A percentile compares a stretch with the other conserved stretches of the same genome.
These are phyloP conservation scores for Sinapis alba DNA, from an alignment of 441 rosid genomes.

Conservation along the genomic window DNA sequence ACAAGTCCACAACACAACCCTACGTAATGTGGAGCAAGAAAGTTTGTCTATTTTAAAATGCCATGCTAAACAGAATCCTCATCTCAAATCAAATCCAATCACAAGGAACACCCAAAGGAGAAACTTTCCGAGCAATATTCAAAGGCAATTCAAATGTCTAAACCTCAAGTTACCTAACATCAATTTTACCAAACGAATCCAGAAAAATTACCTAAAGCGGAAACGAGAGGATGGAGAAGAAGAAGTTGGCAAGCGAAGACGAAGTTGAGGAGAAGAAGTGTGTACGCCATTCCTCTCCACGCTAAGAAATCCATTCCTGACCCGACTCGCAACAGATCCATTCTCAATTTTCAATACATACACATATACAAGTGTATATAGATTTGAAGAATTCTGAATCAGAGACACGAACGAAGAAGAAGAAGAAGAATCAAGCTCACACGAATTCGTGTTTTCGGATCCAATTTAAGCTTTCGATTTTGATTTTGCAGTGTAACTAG, in stretches of 20 bases:
- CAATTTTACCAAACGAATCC: not conserved
- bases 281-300: slow-evolving; percentile 65
- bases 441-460: slow-evolving; percentile 4
- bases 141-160: too few relatives aligned
- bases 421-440: slow-evolving; percentile 12
- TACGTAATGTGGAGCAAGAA: too few relatives aligned
- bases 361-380: not conserved
- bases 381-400: not conserved
- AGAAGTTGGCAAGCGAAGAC: slow-evolving; percentile 81
- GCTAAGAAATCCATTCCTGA: slow-evolving; percentile 62
- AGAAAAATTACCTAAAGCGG: slow-evolving; percentile 58
- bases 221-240: slow-evolving; percentile 92
- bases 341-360: slow-evolving; percentile 25
- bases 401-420: not conserved
- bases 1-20: not conserved
- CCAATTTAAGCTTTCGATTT: slow-evolving; percentile 25
- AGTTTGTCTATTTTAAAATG: too few relatives aligned
- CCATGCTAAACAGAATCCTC: too few relatives aligned
- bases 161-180: too few relatives aligned
- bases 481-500: slow-evolving; percentile 31
- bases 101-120: too few relatives aligned
- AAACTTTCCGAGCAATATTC: too few relatives aligned
- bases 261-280: slow-evolving; percentile 69
- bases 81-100: too few relatives aligned
- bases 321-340: slow-evolving; percentile 48